phyloP scores from a whole-genome alignment of 495 filamentous ascomycete species.

The Lasiosphaeris hirsuta region DNA sequence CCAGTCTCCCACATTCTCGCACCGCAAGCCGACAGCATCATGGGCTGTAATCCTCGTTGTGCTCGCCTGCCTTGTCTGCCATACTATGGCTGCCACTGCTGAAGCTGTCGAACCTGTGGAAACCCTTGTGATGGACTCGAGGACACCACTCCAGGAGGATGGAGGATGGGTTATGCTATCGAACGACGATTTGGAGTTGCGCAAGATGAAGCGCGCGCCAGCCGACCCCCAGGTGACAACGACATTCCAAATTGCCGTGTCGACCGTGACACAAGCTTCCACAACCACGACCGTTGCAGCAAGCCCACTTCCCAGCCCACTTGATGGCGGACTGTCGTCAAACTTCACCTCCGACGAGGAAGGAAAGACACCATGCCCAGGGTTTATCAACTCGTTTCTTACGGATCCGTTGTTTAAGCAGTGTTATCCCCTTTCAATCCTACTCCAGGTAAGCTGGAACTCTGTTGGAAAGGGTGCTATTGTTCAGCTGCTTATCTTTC shows the following conservation, averaged over 20 bases:
- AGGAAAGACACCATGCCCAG: constrained; percentile 49
- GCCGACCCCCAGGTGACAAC: constrained; percentile 27
- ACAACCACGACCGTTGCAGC: constrained; percentile 29
- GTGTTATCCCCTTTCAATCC: constrained; percentile 72
- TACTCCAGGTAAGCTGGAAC: constrained; percentile 58
- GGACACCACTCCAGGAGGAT: constrained; percentile 28
- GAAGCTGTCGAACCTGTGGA: constrained; percentile 29
- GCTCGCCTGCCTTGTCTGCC: constrained; percentile 32
- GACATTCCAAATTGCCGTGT: constrained; percentile 35
- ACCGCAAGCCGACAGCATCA: constrained; percentile 21
- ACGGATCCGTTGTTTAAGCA: constrained; percentile 57
- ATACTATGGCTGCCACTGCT: constrained; percentile 25
- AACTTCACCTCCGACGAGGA: constrained; percentile 57
- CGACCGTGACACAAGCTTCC: constrained; percentile 27
- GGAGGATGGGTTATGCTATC: constrained; percentile 41
- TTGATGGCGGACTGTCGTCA: constrained; percentile 65
- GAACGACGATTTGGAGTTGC: constrained; percentile 28
- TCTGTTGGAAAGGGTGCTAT: no score
- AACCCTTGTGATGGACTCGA: constrained; percentile 35
- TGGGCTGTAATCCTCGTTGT: constrained; percentile 34
- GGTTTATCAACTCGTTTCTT: constrained; percentile 68
- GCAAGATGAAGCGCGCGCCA: constrained; percentile 11
- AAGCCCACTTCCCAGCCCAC: constrained; percentile 60
- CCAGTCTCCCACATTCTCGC: constrained; percentile 11
- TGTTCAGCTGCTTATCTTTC: background rate